Conservation (phyloP, 2,329 filamentous ascomycete genomes). For the Penicillium decumbens region DNA sequence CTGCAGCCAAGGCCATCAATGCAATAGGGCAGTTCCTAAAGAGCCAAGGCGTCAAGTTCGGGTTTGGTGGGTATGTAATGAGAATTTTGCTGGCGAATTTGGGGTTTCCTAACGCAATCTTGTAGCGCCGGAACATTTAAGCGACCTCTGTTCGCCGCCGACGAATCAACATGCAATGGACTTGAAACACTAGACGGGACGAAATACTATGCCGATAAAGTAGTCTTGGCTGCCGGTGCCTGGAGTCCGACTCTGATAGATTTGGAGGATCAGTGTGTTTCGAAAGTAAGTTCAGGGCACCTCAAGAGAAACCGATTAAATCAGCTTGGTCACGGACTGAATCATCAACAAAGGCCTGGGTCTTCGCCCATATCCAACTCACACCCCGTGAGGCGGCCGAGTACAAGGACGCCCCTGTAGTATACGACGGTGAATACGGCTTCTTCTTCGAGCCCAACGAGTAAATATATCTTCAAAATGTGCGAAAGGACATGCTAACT, state of each 20-base stretch:
- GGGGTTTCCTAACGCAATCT: not conserved
- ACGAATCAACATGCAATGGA: constrained; percentile 37
- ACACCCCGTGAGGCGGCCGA: constrained; percentile 8
- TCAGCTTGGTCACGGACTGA: not conserved
- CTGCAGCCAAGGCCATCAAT: constrained; percentile 47
- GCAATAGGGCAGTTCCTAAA: constrained; percentile 42
- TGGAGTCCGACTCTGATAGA: constrained; percentile 16
- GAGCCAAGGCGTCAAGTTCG: constrained; percentile 41
- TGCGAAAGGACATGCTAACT: constrained; percentile 32
- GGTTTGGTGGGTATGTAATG: constrained; percentile 34
- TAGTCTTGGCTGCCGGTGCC: constrained; percentile 39
- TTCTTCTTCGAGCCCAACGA: constrained; percentile 13
- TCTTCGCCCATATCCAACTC: constrained; percentile 20
- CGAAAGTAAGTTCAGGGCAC: constrained; percentile 37
- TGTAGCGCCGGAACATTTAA: constrained; percentile 44
- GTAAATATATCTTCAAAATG: constrained; percentile 21
- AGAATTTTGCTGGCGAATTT: not conserved
- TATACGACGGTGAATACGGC: constrained; percentile 16
- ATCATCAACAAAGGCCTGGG: not conserved
- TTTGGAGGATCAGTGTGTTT: constrained; percentile 42
- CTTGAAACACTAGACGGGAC: constrained; percentile 43
- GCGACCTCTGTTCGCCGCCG: constrained; percentile 37
- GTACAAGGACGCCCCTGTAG: constrained; percentile 15
- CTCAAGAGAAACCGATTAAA: not conserved
- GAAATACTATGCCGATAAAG: constrained; percentile 43